Evolutionary conservation across 2,329 filamentous ascomycete genomes (phyloP).

Genomic region (Keithomyces neogunnii): DNA sequence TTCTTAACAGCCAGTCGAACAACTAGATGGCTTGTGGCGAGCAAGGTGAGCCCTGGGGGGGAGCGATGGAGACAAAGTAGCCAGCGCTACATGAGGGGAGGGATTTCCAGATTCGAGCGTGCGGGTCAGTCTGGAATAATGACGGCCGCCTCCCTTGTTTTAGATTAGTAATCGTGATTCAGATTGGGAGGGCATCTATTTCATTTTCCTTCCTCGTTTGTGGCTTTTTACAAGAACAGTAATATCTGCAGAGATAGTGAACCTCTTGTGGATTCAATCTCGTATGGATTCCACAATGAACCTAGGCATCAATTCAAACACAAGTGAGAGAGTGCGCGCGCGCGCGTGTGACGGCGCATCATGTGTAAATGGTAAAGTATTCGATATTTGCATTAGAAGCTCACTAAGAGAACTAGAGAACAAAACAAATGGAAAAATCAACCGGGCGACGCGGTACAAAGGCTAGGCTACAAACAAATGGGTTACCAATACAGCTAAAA

Average conservation of each 20-base stretch:
- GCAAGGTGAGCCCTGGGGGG: neutral
- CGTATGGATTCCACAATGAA: too few species aligned
- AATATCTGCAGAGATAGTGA: neutral
- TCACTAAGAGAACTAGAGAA: conserved; percentile 46
- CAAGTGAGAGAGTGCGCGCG: too few species aligned
- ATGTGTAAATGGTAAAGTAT: conserved; percentile 20
- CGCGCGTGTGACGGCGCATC: too few species aligned
- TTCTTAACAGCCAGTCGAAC: conserved; percentile 91
- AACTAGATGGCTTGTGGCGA: conserved; percentile 47
- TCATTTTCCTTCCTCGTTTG: neutral
- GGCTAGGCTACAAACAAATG: conserved; percentile 20
- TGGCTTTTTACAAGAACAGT: neutral
- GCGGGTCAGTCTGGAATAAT: too few species aligned
- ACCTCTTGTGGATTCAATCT: too few species aligned
- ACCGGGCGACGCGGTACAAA: conserved; percentile 11
- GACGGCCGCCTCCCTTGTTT: neutral
- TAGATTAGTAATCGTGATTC: neutral
- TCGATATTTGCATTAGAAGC: conserved; percentile 58
- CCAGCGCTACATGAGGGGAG: too few species aligned
- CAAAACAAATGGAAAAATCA: conserved; percentile 32
- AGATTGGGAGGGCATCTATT: neutral
- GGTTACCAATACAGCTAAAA: conserved; percentile 19
- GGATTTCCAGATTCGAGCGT: too few species aligned
- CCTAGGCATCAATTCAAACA: too few species aligned
- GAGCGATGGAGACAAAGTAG: neutral